Base-by-base conservation (phyloP, 495 filamentous ascomycete species). In the Penicillium soppii region DNA sequence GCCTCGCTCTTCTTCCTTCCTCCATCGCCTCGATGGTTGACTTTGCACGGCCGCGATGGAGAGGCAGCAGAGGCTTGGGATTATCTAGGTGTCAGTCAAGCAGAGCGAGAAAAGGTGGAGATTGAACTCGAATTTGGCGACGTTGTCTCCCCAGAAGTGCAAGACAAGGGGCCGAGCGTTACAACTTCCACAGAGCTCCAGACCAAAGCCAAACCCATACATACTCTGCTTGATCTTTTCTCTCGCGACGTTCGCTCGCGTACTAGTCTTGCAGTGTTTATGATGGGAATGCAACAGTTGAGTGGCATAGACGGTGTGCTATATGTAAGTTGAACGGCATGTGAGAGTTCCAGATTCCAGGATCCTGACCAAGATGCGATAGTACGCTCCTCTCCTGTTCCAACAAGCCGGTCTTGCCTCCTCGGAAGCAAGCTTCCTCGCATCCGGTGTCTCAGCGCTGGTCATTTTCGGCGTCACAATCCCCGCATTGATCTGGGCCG, bases 331-430 rank as follows among this genome's bases (percentile, higher is more conserved):
- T 22, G 19, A 21, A 10, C 19, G 1, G 9, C 8, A 25, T 25
- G 26, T 12, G 5, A 17, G 7, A 17, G 7, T 26, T 36, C 13
- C 27, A 37, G 22, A 16, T 48, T 17, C 7, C 15, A 2, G 12
- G 10, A 30, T 41, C 1, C 21, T 4, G 7, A 16, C 44, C 42
- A 7, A 40, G 15, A 22, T 10, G 36, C 6, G 1, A 2, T 47
- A 80, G 73, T 82, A 80, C 45, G 78, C 77, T 0, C 79, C 78
- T 3, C 56, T 75, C 1, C 59, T 81, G 20, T 82, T 82, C 46
- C 62, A 72, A 32, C 76, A 79, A 65, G 79, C 79, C 10, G 78
- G 79, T 8, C 67, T 81, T 15, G 57, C 69, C 10, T 70, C 69
- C 10, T 61, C 72, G 4, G 61, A 71, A 41, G 73, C 78, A 7